Evolutionary conservation across 179 eudicot species (phyloP).

Genomic region (Camellia oleifera): DNA sequence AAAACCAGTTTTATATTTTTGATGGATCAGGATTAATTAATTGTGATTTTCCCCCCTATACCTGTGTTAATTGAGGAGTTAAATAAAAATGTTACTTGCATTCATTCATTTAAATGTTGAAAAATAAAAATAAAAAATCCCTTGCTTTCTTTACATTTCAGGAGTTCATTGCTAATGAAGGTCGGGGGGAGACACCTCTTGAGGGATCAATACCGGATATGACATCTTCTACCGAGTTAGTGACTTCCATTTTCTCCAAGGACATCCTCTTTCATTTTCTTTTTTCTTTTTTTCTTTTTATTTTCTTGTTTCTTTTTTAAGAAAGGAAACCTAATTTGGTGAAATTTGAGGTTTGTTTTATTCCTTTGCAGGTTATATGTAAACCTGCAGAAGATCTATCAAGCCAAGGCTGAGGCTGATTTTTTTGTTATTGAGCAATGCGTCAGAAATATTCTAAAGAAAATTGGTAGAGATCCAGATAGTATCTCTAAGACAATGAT

Average conservation of each 20-base stretch:
- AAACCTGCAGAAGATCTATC: constrained; percentile 86
- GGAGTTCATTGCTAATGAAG: constrained; percentile 91
- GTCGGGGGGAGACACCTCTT: constrained; percentile 88
- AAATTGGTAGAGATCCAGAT: constrained; percentile 75
- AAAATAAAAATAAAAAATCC: background rate
- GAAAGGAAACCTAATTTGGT: background rate
- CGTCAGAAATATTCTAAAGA: constrained; percentile 62
- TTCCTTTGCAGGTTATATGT: constrained; percentile 65
- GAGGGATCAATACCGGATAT: constrained; percentile 99
- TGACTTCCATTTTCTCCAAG: background rate
- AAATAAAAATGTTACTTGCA: background rate
- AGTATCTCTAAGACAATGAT: constrained; percentile 62
- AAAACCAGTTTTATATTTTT: background rate
- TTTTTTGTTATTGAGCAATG: constrained; percentile 61
- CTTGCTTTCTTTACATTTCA: constrained; percentile 27
- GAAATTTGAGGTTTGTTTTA: constrained; percentile 9
- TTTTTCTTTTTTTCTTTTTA: background rate
- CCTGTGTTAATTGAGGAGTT: background rate
- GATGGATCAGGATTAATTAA: background rate
- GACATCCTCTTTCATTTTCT: background rate
- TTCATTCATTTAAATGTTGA: background rate
- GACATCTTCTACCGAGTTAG: constrained; percentile 98
- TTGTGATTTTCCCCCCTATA: background rate
- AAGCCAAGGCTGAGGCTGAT: constrained; percentile 97
- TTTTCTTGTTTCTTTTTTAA: background rate